Conservation (phyloP, 2,329 filamentous ascomycete species). For the Exophiala sp. region DNA sequence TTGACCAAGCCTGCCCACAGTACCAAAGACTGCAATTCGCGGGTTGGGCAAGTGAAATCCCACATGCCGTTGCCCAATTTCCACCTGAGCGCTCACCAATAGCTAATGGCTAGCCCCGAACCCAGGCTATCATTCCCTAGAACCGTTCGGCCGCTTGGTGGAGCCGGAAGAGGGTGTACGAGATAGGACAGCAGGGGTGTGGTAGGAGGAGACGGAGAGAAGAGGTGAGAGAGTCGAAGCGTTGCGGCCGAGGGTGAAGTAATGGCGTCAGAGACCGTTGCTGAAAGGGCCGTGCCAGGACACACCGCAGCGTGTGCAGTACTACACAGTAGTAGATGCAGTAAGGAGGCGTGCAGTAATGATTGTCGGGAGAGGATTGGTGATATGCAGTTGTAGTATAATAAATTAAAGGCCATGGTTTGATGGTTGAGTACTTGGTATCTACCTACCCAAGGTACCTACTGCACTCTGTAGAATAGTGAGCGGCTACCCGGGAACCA, state of each 20-base stretch:
- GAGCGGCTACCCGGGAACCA: background rate
- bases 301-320: no score
- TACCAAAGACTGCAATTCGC: constrained; percentile 15
- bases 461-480: background rate
- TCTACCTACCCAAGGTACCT: no score
- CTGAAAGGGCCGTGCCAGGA: no score
- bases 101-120: constrained; percentile 8
- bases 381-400: no score
- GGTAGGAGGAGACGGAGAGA: background rate
- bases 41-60: constrained; percentile 9
- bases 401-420: no score
- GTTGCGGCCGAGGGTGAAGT: background rate
- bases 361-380: no score
- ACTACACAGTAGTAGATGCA: no score
- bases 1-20: constrained; percentile 9
- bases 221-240: background rate
- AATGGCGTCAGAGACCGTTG: background rate
- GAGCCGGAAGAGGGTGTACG: background rate
- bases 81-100: constrained; percentile 11
- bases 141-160: constrained; percentile 8
- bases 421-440: no score
- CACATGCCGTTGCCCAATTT: constrained; percentile 15
- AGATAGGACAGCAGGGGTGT: background rate
- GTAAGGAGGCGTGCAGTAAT: no score
- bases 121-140: constrained; percentile 7